These are phyloP conservation scores for Neurospora sp. DNA, from an alignment of 495 filamentous ascomycete species.

Conservation along the genomic window DNA sequence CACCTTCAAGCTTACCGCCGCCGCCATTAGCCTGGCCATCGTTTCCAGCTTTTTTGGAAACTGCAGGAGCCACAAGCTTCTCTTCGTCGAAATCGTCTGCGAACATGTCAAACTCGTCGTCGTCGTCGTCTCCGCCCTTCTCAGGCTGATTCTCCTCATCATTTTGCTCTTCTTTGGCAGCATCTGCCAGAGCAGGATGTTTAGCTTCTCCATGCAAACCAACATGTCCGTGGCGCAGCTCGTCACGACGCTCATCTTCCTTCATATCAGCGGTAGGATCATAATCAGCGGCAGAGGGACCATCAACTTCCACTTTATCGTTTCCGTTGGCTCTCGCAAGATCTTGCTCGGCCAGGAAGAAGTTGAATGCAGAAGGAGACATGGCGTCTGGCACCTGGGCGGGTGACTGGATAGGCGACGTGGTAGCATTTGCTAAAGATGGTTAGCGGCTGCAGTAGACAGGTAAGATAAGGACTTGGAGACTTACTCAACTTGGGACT, in stretches of 20 bases:
- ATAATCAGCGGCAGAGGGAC: constrained; percentile 90
- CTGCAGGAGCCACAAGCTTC: constrained; percentile 60
- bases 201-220: constrained; percentile 34
- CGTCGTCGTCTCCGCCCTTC: constrained; percentile 41
- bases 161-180: constrained; percentile 13
- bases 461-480: background rate
- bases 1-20: constrained; percentile 84
- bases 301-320: constrained; percentile 44
- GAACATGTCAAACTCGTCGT: constrained; percentile 89
- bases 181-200: constrained; percentile 10
- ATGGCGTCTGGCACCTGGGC: constrained; percentile 25
- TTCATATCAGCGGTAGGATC: constrained; percentile 89
- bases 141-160: constrained; percentile 17
- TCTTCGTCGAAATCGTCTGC: constrained; percentile 81
- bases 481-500: constrained; percentile 34
- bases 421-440: constrained; percentile 12
- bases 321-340: constrained; percentile 50
- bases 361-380: constrained; percentile 31
- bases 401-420: constrained; percentile 28
- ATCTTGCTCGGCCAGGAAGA: constrained; percentile 46
- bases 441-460: background rate
- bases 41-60: constrained; percentile 29
- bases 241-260: constrained; percentile 70
- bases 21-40: constrained; percentile 32
- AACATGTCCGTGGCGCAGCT: constrained; percentile 45